Conservation (phyloP, 2,329 filamentous ascomycete genomes). For the Trichoderma citrinoviride region DNA sequence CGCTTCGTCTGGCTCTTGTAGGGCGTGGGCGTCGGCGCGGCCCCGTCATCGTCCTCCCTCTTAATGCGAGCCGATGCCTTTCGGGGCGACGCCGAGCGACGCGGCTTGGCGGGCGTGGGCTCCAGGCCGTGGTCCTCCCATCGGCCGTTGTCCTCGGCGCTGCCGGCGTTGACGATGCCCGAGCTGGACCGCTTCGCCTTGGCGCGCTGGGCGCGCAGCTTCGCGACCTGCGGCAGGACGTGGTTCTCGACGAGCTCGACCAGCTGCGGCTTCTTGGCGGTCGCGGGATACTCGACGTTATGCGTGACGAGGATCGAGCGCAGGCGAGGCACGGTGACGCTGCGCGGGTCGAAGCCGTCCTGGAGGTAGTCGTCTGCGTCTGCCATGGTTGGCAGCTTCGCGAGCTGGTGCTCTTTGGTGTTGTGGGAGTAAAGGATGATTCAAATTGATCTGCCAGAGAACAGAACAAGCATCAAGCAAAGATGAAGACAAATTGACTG, state of each 20-base stretch:
- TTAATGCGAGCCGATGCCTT: slow-evolving; percentile 53
- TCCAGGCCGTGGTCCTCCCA: slow-evolving; percentile 59
- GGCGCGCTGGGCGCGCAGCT: slow-evolving; percentile 71
- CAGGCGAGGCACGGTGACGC: slow-evolving; percentile 81
- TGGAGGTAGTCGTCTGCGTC: slow-evolving; percentile 81
- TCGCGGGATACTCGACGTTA: slow-evolving; percentile 79
- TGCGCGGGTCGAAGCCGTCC: slow-evolving; percentile 78
- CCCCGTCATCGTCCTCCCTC: slow-evolving; percentile 48
- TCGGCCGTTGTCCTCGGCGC: slow-evolving; percentile 63
- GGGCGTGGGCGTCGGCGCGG: slow-evolving; percentile 30
- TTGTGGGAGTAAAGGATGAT: too few species aligned
- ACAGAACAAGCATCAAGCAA: neutral
- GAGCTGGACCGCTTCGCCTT: slow-evolving; percentile 81
- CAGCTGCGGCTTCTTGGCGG: slow-evolving; percentile 87
- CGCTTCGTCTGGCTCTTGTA: slow-evolving; percentile 53
- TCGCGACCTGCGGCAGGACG: slow-evolving; percentile 73
- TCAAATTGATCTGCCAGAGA: neutral
- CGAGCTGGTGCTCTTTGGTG: too few species aligned
- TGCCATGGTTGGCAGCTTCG: slow-evolving; percentile 45
- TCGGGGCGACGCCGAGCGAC: slow-evolving; percentile 54
- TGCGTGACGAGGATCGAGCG: slow-evolving; percentile 90
- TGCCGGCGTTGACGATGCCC: slow-evolving; percentile 71
- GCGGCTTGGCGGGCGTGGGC: slow-evolving; percentile 45
- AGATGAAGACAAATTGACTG: neutral
- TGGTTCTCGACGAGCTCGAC: slow-evolving; percentile 79